A percentile compares a stretch with the other conserved stretches of the same genome.
Conservation (phyloP, 768 basidiomycete species). For the Boletus rubescentipes region DNA sequence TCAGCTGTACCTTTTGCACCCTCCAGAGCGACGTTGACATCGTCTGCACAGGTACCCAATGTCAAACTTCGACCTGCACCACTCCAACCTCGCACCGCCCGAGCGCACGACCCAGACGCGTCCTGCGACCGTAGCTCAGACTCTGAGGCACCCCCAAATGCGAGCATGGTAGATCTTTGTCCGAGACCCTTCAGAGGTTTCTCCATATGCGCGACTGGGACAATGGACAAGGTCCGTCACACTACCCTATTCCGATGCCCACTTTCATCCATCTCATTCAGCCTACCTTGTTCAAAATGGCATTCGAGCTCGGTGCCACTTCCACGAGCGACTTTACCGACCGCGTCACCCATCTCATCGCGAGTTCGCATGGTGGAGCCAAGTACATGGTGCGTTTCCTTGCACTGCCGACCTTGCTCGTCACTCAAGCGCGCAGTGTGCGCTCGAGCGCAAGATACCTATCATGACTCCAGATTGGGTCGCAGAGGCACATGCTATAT, state of each 20-base stretch:
- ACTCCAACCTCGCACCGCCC: constrained; percentile 24
- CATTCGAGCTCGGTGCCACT: constrained; percentile 76
- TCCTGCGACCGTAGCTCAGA: constrained; percentile 45
- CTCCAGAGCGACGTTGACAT: background rate
- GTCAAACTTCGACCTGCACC: constrained; percentile 75
- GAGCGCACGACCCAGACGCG: constrained; percentile 23
- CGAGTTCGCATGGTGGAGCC: constrained; percentile 73
- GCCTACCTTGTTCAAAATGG: constrained; percentile 73
- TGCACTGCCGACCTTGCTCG: background rate
- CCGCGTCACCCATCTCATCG: constrained; percentile 84
- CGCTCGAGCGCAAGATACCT: constrained; percentile 75
- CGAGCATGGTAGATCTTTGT: constrained; percentile 46
- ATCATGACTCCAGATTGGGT: constrained; percentile 83
- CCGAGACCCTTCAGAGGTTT: constrained; percentile 69
- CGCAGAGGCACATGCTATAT: constrained; percentile 61
- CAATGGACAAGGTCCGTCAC: constrained; percentile 68
- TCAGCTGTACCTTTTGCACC: constrained; percentile 13
- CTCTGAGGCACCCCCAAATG: constrained; percentile 48
- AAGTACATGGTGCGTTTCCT: constrained; percentile 69
- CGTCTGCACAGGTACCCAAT: constrained; percentile 64
- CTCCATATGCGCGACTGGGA: constrained; percentile 72
- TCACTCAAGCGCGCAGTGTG: constrained; percentile 54
- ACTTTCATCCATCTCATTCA: constrained; percentile 28
- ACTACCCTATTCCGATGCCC: constrained; percentile 3
- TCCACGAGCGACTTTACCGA: constrained; percentile 75